Conservation (phyloP, 345 rosid genomes). For the Turnera subulata region DNA sequence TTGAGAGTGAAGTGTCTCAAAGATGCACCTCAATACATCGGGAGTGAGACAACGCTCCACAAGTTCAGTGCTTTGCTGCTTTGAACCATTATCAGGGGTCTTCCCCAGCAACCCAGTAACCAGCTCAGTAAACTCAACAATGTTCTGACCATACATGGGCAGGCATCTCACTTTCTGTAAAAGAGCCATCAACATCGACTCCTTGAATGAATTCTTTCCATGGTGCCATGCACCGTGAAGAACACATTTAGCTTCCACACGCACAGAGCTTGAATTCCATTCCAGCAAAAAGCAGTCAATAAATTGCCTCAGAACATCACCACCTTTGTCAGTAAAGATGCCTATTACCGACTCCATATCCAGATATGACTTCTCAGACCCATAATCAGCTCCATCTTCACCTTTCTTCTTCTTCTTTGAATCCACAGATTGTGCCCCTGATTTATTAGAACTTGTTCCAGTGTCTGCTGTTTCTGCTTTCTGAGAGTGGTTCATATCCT, state of each 20-base stretch:
- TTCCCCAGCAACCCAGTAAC: constrained; percentile 74
- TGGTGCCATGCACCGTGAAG: constrained; percentile 97
- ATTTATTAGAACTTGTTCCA: constrained; percentile 54
- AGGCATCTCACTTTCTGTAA: constrained; percentile 64
- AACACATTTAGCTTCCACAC: constrained; percentile 84
- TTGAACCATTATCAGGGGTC: constrained; percentile 67
- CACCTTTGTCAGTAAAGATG: constrained; percentile 67
- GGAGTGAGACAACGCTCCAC: constrained; percentile 74
- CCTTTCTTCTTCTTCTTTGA: constrained; percentile 90
- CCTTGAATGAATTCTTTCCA: constrained; percentile 77
- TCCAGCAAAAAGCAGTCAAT: constrained; percentile 86
- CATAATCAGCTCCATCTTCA: constrained; percentile 81
- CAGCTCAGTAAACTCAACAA: constrained; percentile 91
- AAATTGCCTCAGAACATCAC: constrained; percentile 78
- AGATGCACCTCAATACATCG: constrained; percentile 71
- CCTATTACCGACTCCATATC: constrained; percentile 87
- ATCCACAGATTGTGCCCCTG: constrained; percentile 60
- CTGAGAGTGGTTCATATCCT: constrained; percentile 64
- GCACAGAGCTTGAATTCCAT: constrained; percentile 95
- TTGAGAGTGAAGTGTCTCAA: constrained; percentile 88
- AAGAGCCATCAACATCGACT: constrained; percentile 57
- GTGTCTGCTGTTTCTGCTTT: constrained; percentile 68
- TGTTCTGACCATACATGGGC: constrained; percentile 94
- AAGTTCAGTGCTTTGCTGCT: constrained; percentile 62
- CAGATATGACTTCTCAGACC: constrained; percentile 70